A percentile compares a stretch with the other conserved stretches of the same genome.
These are phyloP conservation scores for Ricinus communis DNA, from an alignment of 345 rosid species.

Conservation along the genomic window DNA sequence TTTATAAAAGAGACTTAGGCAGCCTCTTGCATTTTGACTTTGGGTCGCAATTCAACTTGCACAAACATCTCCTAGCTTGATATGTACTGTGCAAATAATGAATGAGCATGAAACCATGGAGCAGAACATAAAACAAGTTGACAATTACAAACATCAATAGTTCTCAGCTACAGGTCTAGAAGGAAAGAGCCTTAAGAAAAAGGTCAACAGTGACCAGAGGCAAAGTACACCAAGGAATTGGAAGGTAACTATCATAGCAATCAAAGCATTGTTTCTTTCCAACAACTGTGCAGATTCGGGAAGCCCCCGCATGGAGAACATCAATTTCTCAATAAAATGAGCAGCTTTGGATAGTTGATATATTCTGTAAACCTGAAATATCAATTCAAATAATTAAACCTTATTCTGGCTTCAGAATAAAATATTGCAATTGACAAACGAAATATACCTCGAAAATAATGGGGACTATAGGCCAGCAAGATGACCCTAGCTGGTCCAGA, in stretches of 20 bases:
- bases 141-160: conserved; percentile 37
- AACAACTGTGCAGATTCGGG: conserved; percentile 44
- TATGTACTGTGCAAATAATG: background rate
- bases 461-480: conserved; percentile 86
- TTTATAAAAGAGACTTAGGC: too few species aligned
- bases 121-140: background rate
- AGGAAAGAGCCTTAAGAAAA: conserved; percentile 78
- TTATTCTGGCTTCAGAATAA: conserved; percentile 13
- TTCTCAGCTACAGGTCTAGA: conserved; percentile 81
- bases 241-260: conserved; percentile 64
- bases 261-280: conserved; percentile 55
- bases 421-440: background rate
- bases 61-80: background rate
- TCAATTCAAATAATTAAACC: conserved; percentile 19
- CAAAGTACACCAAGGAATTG: conserved; percentile 69
- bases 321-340: conserved; percentile 66
- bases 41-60: background rate
- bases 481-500: conserved; percentile 56
- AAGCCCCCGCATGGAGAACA: conserved; percentile 61
- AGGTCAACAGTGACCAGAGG: conserved; percentile 82
- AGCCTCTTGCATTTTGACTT: too few species aligned
- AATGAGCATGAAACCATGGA: background rate
- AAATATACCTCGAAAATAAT: conserved; percentile 72
- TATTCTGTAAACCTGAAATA: conserved; percentile 67
- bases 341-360: conserved; percentile 82